A percentile compares a stretch with the other conserved stretches of the same genome.
These are phyloP conservation scores for Pachysandra terminalis DNA, from an alignment of 164 flowering plant genomes.

Conservation along the genomic window DNA sequence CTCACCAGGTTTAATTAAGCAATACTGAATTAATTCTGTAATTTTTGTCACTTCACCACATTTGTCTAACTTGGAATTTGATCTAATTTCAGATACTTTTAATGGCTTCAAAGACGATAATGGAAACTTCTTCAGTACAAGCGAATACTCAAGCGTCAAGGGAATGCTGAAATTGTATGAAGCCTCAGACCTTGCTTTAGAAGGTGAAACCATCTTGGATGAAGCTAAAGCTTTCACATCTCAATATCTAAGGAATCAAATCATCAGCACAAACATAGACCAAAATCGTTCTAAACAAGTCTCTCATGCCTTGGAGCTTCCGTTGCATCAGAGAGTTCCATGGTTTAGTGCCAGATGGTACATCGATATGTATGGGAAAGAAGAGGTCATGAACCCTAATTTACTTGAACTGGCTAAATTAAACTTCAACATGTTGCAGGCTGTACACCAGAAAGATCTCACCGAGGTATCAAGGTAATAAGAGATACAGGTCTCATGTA, in stretches of 20 bases:
- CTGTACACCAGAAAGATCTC: neutral
- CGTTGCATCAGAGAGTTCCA: constrained; percentile 9
- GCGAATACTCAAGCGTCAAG: neutral
- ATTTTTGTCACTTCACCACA: too few species aligned
- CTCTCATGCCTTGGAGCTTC: constrained; percentile 2
- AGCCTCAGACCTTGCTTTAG: constrained; percentile 13
- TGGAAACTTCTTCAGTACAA: constrained; percentile 6
- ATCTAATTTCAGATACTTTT: constrained; percentile 15
- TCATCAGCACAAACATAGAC: neutral
- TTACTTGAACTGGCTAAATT: constrained; percentile 17
- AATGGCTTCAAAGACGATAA: constrained; percentile 11
- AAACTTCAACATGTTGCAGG: constrained; percentile 11
- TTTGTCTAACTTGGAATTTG: too few species aligned
- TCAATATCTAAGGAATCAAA: constrained; percentile 3
- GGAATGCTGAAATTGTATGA: constrained; percentile 18
- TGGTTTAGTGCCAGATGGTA: constrained; percentile 14
- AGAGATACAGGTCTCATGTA: too few species aligned
- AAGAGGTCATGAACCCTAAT: neutral
- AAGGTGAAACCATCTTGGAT: constrained; percentile 15
- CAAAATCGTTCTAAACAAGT: neutral
- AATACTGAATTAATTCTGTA: too few species aligned
- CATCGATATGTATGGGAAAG: constrained; percentile 13
- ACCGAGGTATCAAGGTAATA: neutral
- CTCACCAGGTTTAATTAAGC: constrained; percentile 10
- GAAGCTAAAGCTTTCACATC: constrained; percentile 11